Evolutionary conservation across 805 yeast genomes (phyloP).

Genomic region (Teunomyces lycoperdinae): DNA sequence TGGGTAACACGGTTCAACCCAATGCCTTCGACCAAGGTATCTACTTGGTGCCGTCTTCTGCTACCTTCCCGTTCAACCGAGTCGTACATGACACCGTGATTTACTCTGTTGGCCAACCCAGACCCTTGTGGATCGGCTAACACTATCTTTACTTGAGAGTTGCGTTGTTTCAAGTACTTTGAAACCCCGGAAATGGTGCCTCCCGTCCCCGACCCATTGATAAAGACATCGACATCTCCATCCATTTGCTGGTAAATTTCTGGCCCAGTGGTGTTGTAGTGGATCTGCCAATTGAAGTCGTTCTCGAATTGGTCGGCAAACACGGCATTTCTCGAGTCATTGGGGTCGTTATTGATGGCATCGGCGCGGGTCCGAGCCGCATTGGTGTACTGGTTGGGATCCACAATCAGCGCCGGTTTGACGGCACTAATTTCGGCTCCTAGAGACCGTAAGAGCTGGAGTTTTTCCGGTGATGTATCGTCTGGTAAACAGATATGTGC

Average conservation of each 20-base stretch:
- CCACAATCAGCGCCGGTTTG: slow-evolving; percentile 93
- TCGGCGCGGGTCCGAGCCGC: slow-evolving; percentile 71
- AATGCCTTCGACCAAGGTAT: slow-evolving; percentile 89
- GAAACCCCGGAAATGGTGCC: slow-evolving; percentile 29
- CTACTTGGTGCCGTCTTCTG: slow-evolving; percentile 93
- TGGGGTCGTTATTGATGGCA: slow-evolving; percentile 38
- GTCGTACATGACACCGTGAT: slow-evolving; percentile 93
- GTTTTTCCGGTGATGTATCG: slow-evolving; percentile 84
- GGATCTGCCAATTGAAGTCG: slow-evolving; percentile 84
- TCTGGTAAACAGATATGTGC: slow-evolving; percentile 95
- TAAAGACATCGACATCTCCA: slow-evolving; percentile 66
- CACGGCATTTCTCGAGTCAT: slow-evolving; percentile 52
- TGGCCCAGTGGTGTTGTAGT: slow-evolving; percentile 84
- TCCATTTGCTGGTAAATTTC: slow-evolving; percentile 79
- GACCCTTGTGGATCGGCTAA: slow-evolving; percentile 97
- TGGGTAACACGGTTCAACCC: slow-evolving; percentile 85
- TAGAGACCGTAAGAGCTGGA: slow-evolving; percentile 63
- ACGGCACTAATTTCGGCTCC: slow-evolving; percentile 87
- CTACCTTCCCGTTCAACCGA: slow-evolving; percentile 87
- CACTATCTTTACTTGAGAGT: slow-evolving; percentile 46
- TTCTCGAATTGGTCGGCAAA: slow-evolving; percentile 97
- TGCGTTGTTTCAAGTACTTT: slow-evolving; percentile 41
- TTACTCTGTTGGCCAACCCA: slow-evolving; percentile 81
- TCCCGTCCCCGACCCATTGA: slow-evolving; percentile 94
- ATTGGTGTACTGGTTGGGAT: slow-evolving; percentile 89